Base-by-base conservation (phyloP, 2,329 filamentous ascomycete species). In the Colletotrichum noveboracense region DNA sequence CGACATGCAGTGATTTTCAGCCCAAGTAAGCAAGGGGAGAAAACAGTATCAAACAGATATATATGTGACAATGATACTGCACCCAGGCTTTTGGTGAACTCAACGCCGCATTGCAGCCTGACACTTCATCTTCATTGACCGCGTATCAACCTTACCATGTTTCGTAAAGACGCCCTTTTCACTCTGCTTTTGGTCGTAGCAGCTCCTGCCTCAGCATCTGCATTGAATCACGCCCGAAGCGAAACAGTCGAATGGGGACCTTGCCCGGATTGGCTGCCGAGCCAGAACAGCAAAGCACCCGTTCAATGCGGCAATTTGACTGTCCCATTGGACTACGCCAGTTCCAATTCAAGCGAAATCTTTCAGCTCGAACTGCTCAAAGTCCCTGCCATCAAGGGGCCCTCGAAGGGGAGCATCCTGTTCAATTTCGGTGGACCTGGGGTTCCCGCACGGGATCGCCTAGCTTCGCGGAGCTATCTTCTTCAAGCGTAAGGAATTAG, bases 141-240 rank as follows among this genome's bases (percentile, higher is more conserved):
- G 10, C 43, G 0, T 10, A 52, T 52, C n/a, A 24, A 52, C 6
- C 6, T 52, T 21, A 52, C n/a, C 0, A 52, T 52, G 43, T 21
- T 52, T 21, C 43, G 0, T 0, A 0, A 7, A 4, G 7, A 52
- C n/a, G n/a, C n/a, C n/a, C n/a, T 52, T 12, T 18, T 52, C n/a
- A 21, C 43, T 21, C 3, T 52, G 6, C 43, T 52, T 52, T 24
- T 52, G 10, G 43, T n/a, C 12, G n/a, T 7, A 21, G 55, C 55
- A 30, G 55, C 55, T 58, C 24, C 55, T 30, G 24, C 24, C 13
- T 26, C 26, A 18, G 24, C 24, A 1, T 16, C 16, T 21, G 6
- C 7, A 16, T 26, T 58, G 24, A 58, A 58, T 26, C 55, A 58
- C 8, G 55, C 55, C 16, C 55, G 55, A 9, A 58, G 24, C 3